Conservation (phyloP, 331 rosid genomes). For the Pyracantha coccinea region DNA sequence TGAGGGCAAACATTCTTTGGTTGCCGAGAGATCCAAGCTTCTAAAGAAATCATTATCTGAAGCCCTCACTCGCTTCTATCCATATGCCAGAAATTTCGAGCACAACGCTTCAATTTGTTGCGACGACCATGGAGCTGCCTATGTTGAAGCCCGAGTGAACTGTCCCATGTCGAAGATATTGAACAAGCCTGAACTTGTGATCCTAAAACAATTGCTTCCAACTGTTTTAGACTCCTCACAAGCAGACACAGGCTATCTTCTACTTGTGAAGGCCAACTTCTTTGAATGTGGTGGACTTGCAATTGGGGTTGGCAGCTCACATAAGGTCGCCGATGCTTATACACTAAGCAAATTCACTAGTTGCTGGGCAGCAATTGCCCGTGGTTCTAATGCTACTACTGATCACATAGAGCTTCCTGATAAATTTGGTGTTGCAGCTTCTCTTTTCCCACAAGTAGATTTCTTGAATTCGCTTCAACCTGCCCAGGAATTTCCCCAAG, state of each 20-base stretch:
- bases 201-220: background rate
- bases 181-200: background rate
- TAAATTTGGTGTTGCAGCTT: background rate
- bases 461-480: background rate
- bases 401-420: background rate
- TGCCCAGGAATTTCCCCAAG: background rate
- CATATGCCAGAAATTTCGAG: background rate
- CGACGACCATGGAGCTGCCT: background rate
- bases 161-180: background rate
- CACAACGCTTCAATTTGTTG: background rate
- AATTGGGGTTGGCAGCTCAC: background rate
- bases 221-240: background rate
- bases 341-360: background rate
- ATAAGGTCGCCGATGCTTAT: background rate
- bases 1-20: background rate
- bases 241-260: background rate
- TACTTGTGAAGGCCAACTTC: constrained; percentile 1
- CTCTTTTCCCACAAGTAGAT: background rate
- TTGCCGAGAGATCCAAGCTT: background rate
- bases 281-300: background rate
- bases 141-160: background rate
- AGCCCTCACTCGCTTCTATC: constrained; percentile 8
- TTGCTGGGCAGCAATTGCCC: background rate
- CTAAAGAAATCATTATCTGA: constrained; percentile 17
- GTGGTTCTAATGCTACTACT: background rate